Base-by-base conservation (phyloP, 1,284 basidiomycete genomes). In the Tetrapyrgos nigripes region DNA sequence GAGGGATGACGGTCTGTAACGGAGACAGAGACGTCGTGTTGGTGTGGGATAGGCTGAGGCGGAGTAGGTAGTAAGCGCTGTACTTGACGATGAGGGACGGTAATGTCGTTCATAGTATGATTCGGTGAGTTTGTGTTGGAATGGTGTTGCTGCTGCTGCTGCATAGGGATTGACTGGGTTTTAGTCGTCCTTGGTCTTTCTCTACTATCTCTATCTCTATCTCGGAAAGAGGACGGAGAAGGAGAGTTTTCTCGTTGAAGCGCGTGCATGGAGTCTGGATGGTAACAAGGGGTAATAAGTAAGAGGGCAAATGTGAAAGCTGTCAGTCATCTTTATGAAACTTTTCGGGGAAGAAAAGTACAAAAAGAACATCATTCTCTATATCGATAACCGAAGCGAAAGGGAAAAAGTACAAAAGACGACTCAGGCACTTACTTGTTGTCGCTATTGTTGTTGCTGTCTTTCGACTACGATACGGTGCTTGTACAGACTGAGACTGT, bases 141-240 rank as follows among this genome's bases (percentile, higher is more conserved):
- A n/a, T n/a, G n/a, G n/a, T n/a, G 46, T 21, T 47, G 49, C 31
- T 70, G 59, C 57, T 76, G 75, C 64, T 68, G 59, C 62, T 72
- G 55, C 68, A 83, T 72, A 58, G 87, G 84, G 76, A 89, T 78
- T 0, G 87, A 86, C 64, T 86, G 82, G 1, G 85, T 69, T 65
- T 89, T 88, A 26, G 79, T 68, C 19, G 84, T 76, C 44, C 89
- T 79, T 61, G 76, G 79, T 65, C 85, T n/a, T n/a, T n/a, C n/a
- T n/a, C n/a, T n/a, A n/a, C n/a, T n/a, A n/a, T n/a, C n/a, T n/a
- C n/a, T n/a, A n/a, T n/a, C n/a, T n/a, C n/a, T 79, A 61, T 88
- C 84, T 53, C 83, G 82, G 67, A 83, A 78, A 27, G 89, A 88
- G 2, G 89, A 90, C 37, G 89, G 89, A 3, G 89, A 90, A 35